Percentiles rank a stretch among this genome's conserved stretches.
Evolutionary conservation across 192 early-diverging fungal species (phyloP).

Genomic region (Backusella liffmaniae): DNA sequence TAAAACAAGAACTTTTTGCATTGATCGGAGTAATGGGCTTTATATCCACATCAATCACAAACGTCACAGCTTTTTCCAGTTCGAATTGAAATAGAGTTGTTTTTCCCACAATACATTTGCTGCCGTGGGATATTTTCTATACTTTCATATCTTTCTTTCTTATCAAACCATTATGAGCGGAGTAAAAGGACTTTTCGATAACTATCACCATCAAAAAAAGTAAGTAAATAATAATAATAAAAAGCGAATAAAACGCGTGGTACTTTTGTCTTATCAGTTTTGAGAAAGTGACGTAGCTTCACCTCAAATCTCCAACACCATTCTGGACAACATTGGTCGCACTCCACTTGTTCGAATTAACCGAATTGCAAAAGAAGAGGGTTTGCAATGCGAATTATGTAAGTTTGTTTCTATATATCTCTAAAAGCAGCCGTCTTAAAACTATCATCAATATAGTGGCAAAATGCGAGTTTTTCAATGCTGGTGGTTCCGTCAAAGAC

Average conservation of each 20-base stretch:
- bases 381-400: constrained; percentile 92
- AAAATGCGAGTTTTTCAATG: constrained; percentile 99
- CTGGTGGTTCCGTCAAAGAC: constrained; percentile 98
- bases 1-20: no score
- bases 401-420: constrained; percentile 48
- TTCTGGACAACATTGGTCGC: constrained; percentile 95
- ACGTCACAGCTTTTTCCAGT: not conserved
- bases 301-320: constrained; percentile 78
- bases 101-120: not conserved
- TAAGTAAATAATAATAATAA: not conserved
- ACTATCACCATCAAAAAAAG: not conserved
- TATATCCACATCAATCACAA: not conserved
- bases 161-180: not conserved
- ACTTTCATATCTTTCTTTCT: not conserved
- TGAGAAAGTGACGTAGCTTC: constrained; percentile 41
- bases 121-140: not conserved
- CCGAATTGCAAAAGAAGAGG: constrained; percentile 83
- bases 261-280: not conserved
- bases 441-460: constrained; percentile 48
- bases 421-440: not conserved
- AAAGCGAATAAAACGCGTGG: not conserved
- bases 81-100: not conserved
- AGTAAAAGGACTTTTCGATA: constrained; percentile 2
- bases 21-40: not conserved
- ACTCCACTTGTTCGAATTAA: constrained; percentile 94